These are phyloP conservation scores for Lachnellula suecica DNA, from an alignment of 2,329 filamentous ascomycete species.

Conservation along the genomic window DNA sequence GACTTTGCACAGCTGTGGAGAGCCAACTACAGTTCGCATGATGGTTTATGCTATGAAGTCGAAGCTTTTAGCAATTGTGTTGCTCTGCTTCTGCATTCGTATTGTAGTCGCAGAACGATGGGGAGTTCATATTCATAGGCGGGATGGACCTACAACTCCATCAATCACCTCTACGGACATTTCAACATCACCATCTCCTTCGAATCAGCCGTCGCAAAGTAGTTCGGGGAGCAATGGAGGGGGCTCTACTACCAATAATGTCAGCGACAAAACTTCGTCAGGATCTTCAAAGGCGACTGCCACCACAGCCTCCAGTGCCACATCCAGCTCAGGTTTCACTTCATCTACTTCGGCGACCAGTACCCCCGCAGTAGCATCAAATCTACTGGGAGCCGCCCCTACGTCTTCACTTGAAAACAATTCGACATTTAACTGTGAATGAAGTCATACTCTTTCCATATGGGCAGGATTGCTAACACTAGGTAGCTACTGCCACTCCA, in stretches of 20 bases:
- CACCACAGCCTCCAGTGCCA: slow-evolving; percentile 9
- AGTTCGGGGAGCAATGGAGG: slow-evolving; percentile 10
- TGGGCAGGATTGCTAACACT: slow-evolving; percentile 13
- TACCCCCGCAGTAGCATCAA: slow-evolving; percentile 16
- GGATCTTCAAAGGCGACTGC: slow-evolving; percentile 3
- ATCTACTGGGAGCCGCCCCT: slow-evolving; percentile 16
- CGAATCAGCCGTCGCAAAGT: slow-evolving; percentile 9
- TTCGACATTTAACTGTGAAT: slow-evolving; percentile 26
- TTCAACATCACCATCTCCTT: slow-evolving; percentile 10
- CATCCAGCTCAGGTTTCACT: slow-evolving; percentile 10
- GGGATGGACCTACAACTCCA: slow-evolving; percentile 26
- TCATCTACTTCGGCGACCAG: slow-evolving; percentile 6
- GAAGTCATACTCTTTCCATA: not conserved
- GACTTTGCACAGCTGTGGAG: slow-evolving; percentile 7
- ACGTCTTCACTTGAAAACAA: slow-evolving; percentile 13
- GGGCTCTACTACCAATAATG: slow-evolving; percentile 6
- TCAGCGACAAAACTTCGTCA: not conserved
- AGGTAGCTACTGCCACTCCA: slow-evolving; percentile 27
- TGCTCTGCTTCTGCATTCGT: slow-evolving; percentile 26
- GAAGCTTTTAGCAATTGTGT: slow-evolving; percentile 18
- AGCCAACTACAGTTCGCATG: slow-evolving; percentile 5
- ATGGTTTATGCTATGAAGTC: slow-evolving; percentile 22
- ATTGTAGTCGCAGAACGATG: slow-evolving; percentile 20
- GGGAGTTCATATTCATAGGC: slow-evolving; percentile 19
- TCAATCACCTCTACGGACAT: slow-evolving; percentile 16